Evolutionary conservation across 345 rosid species (phyloP), one percentile per base, ranked within the genome.

Genomic region (Pugionium cornutum): DNA sequence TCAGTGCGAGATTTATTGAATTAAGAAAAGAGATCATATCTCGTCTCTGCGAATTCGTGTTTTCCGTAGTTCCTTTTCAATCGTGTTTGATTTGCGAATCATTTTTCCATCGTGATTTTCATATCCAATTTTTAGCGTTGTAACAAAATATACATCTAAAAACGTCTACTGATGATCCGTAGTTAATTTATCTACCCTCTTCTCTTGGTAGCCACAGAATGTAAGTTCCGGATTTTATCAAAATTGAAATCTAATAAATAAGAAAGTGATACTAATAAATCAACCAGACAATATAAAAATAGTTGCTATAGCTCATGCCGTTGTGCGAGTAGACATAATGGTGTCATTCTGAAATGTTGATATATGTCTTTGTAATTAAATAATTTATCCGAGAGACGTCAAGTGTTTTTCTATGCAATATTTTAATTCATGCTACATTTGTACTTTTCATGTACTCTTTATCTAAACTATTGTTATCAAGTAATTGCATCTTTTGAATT

Each of bases 361-460:
- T 18, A 18, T 18, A 18, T 64, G 71, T 57, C 53, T 55, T 40
- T 50, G 47, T 57, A 53, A 34, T 51, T 50, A 66, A 35, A 60
- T 60, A 42, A 31, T 50, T 66, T 11, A 18, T 18, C 6, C 25
- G 34, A 36, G 61, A 64, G 35, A 33, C 28, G 47, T 73, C 62
- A 44, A 65, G 67, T 51, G 61, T 10, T 59, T 53, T 31, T 61
- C 39, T 45, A 26, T 46, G 39, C 49, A 59, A 46, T 60, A 47
- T 65, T 46, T 58, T 25, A 53, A 72, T 41, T 6, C 66, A 25
- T 58, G 61, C 42, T 59, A 58, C 62, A 65, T 52, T 29, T 51
- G 76, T 73, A 73, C 67, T 51, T 58, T 57, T 72, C 2, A 26
- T 65, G 76, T 72, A 72, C 76, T 72, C 70, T 64, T 50, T 49